Conservation (phyloP, 768 basidiomycete genomes). For the Clathrus columnatus region DNA sequence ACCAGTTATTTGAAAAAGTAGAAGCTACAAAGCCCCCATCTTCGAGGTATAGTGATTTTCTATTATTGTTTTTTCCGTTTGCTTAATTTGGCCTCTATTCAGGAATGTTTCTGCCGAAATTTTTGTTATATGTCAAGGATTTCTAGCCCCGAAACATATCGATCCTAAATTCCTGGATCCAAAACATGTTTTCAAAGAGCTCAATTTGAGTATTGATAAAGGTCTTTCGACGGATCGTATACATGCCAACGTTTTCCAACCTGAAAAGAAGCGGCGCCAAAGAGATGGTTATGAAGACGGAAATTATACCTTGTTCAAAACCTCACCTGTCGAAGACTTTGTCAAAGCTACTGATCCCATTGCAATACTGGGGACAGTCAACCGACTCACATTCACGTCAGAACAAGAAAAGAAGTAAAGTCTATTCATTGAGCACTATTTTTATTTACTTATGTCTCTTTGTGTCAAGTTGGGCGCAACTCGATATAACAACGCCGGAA, state of each 20-base stretch:
- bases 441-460: conserved; percentile 8
- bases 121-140: conserved; percentile 96
- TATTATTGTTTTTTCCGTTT: neutral
- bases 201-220: conserved; percentile 42
- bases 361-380: conserved; percentile 64
- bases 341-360: conserved; percentile 66
- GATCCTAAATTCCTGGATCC: conserved; percentile 98
- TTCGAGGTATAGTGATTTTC: conserved; percentile 57
- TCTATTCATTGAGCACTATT: neutral
- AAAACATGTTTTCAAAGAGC: conserved; percentile 94
- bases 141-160: conserved; percentile 88
- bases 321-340: conserved; percentile 61
- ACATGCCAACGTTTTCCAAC: conserved; percentile 90
- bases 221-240: conserved; percentile 55
- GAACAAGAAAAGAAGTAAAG: conserved; percentile 79
- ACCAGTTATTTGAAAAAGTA: conserved; percentile 89
- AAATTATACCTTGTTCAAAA: conserved; percentile 83
- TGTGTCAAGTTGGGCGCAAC: conserved; percentile 61
- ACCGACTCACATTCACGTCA: conserved; percentile 65
- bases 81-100: conserved; percentile 1
- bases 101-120: conserved; percentile 99
- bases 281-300: conserved; percentile 95
- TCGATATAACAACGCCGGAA: conserved; percentile 68
- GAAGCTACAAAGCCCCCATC: conserved; percentile 99
- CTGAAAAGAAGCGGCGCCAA: conserved; percentile 89